Evolutionary conservation across 352 stramenopile species (phyloP).

Genomic region (Globisporangium okanoganense): DNA sequence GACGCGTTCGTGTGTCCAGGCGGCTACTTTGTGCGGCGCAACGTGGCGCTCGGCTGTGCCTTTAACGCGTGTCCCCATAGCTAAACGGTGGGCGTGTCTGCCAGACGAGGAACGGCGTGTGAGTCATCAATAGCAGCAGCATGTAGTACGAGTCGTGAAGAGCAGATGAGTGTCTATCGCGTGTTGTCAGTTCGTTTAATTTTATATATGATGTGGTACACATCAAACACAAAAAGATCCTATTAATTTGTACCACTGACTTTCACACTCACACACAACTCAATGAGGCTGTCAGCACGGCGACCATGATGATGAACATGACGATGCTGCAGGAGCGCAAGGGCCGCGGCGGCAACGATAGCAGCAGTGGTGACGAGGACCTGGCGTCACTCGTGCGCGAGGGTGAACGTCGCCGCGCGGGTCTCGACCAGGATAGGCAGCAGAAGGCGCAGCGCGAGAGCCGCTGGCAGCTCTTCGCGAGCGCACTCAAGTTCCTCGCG

Average conservation of each 20-base stretch:
- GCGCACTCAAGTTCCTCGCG: constrained; percentile 37
- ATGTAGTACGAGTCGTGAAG: too few species aligned
- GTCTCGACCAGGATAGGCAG: constrained; percentile 17
- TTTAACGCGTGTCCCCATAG: constrained; percentile 8
- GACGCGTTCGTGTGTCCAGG: constrained; percentile 11
- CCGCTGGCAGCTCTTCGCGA: constrained; percentile 38
- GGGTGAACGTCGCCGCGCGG: constrained; percentile 24
- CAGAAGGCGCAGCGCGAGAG: constrained; percentile 14
- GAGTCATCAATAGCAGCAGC: too few species aligned
- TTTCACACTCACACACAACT: too few species aligned
- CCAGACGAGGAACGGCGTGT: too few species aligned
- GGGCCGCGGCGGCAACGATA: neutral
- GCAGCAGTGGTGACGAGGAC: constrained; percentile 25
- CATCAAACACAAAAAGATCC: too few species aligned
- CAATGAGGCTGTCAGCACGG: neutral
- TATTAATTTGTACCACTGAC: too few species aligned
- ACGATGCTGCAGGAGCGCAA: constrained; percentile 17
- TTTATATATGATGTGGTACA: too few species aligned
- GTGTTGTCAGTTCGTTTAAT: too few species aligned
- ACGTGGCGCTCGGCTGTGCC: neutral
- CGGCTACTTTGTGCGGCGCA: constrained; percentile 11
- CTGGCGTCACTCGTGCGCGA: constrained; percentile 40
- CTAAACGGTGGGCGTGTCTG: too few species aligned
- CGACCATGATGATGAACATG: constrained; percentile 16
- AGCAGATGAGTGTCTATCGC: too few species aligned